Conservation (phyloP, 148 eudicot species). For the Pharnaceum exiguum region DNA sequence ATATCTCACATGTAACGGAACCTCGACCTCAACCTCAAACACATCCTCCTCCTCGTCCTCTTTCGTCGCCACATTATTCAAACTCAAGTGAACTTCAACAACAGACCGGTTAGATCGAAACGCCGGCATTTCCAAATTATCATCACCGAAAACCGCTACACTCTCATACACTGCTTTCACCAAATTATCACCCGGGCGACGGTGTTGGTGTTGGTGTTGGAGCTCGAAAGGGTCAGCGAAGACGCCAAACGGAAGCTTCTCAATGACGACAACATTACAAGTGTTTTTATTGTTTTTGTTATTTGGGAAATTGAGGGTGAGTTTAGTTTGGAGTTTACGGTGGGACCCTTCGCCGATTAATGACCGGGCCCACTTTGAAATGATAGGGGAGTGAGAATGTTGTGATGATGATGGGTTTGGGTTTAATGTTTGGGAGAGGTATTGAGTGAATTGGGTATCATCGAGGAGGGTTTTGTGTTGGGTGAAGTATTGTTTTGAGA, state of each 20-base stretch:
- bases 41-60: constrained; percentile 23
- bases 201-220: constrained; percentile 57
- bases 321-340: constrained; percentile 41
- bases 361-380: constrained; percentile 24
- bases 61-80: too few relatives aligned
- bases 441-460: too few relatives aligned
- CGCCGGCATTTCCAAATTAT: constrained; percentile 83
- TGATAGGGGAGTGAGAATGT: too few relatives aligned
- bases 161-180: constrained; percentile 62
- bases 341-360: constrained; percentile 91
- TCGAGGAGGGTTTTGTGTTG: too few relatives aligned
- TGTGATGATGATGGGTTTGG: too few relatives aligned
- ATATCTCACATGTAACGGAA: constrained; percentile 84
- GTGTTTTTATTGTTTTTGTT: too few relatives aligned
- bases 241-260: constrained; percentile 75
- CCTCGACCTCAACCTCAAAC: constrained; percentile 37
- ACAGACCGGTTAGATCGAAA: constrained; percentile 65
- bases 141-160: constrained; percentile 83
- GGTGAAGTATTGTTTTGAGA: too few relatives aligned
- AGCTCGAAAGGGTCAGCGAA: constrained; percentile 96
- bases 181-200: too few relatives aligned
- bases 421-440: too few relatives aligned
- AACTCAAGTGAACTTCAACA: constrained; percentile 69
- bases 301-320: constrained; percentile 28
- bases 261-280: constrained; percentile 60